Conservation (phyloP, 148 eudicot species). For the Polygonum aviculare region DNA sequence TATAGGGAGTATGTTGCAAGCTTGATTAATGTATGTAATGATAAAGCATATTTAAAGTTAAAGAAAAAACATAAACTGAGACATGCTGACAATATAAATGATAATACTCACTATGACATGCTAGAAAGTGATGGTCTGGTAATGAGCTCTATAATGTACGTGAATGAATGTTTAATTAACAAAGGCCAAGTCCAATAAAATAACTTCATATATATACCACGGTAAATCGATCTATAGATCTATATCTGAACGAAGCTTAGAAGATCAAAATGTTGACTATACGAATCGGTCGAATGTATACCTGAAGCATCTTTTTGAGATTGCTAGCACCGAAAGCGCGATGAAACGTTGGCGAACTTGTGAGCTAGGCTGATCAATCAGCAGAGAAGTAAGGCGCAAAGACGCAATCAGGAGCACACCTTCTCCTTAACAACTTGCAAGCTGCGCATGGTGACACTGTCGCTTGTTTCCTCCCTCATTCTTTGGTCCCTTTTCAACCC, state of each 20-base stretch:
- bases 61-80: background rate
- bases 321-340: conserved; percentile 64
- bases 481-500: conserved; percentile 5
- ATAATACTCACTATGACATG: too few relatives aligned
- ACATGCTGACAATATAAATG: too few relatives aligned
- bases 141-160: too few relatives aligned
- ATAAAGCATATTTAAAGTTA: background rate
- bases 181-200: too few relatives aligned
- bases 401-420: conserved; percentile 46
- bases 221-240: too few relatives aligned
- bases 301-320: conserved; percentile 27
- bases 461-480: conserved; percentile 11
- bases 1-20: background rate
- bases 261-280: background rate
- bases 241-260: background rate
- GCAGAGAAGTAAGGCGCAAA: conserved; percentile 60
- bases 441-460: conserved; percentile 46
- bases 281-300: background rate
- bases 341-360: conserved; percentile 52
- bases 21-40: background rate
- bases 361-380: conserved; percentile 33
- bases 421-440: conserved; percentile 47
- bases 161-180: too few relatives aligned
- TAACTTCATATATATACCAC: too few relatives aligned
- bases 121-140: too few relatives aligned